Evolutionary conservation across 768 basidiomycete genomes (phyloP), one percentile per base, ranked within the genome.

Genomic region (Termitomyces sp.): DNA sequence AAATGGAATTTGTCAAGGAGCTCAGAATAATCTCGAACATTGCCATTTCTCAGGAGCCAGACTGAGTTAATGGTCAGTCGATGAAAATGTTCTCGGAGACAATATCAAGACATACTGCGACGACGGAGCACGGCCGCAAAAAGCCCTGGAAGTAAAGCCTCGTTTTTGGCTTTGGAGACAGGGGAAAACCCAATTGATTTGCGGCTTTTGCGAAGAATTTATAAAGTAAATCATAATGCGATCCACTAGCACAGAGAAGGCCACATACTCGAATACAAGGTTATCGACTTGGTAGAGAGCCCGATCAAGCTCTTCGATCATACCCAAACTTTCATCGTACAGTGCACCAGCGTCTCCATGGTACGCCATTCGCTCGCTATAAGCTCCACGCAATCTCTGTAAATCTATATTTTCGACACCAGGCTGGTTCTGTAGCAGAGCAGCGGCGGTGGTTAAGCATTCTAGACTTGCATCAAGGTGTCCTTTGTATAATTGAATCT

Each of bases 401-500:
- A 85, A 70, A 49, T 88, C 79, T 3, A 81, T 85, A 16, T 76
- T 75, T 61, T 89, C 87, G 9, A 81, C 73, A 2, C 81, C 81
- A 6, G 76, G 69, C 32, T 81, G 71, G 37, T 77, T 73, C 16
- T 75, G 68, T 47, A 85, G 64, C 9, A 81, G 59, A 53, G 67
- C 72, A 0, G 73, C 77, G 3, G 83, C 86, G 59, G 72, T 71
- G 23, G 73, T 70, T 14, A 96, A 73, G 19, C 73, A 77, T 19
- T 73, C 76, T 16, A 78, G 73, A 2, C 85, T 89, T 23, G 83
- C 81, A 6, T 81, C 76, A 5, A 87, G 63, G 39, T 77, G 73
- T 2, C 84, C 82, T 60, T 88, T 77, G 46, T 84, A 78, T 5
- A 93, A 68, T 45, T 86, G 77, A 2, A 96, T 74, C 60, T 94